Conservation (phyloP, 495 filamentous ascomycete species). For the Neurospora cerealis region DNA sequence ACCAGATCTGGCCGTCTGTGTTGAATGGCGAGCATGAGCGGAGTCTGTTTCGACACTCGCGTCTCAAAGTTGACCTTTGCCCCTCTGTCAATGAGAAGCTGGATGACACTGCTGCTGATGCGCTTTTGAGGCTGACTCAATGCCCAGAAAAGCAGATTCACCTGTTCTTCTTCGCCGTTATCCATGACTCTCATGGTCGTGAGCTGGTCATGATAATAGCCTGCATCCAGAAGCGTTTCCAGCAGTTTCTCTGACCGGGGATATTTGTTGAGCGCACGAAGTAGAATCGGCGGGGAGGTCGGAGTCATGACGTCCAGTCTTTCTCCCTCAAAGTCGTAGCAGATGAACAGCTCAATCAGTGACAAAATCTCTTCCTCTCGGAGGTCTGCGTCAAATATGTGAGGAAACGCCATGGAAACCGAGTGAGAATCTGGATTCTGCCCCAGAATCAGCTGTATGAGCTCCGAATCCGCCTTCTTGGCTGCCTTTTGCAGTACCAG, state of each 20-base stretch:
- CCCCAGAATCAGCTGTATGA: constrained; percentile 28
- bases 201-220: constrained; percentile 37
- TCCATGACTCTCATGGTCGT: constrained; percentile 22
- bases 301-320: constrained; percentile 31
- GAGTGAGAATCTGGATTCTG: constrained; percentile 28
- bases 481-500: constrained; percentile 33
- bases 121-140: constrained; percentile 39
- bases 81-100: constrained; percentile 30
- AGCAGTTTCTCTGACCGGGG: constrained; percentile 34
- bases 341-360: constrained; percentile 31
- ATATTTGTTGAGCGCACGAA: constrained; percentile 32
- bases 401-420: constrained; percentile 33
- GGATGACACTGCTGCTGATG: constrained; percentile 33
- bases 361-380: constrained; percentile 26
- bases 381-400: constrained; percentile 28
- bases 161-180: constrained; percentile 32
- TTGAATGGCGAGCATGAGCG: constrained; percentile 39
- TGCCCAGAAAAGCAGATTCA: constrained; percentile 36
- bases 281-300: constrained; percentile 26
- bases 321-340: constrained; percentile 30
- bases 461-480: constrained; percentile 24
- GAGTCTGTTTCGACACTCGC: constrained; percentile 30
- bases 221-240: constrained; percentile 31
- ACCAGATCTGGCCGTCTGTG: constrained; percentile 32
- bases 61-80: constrained; percentile 40